These are phyloP conservation scores for Heterobasidion occidentale DNA, from an alignment of 1,284 basidiomycete genomes.

Conservation along the genomic window DNA sequence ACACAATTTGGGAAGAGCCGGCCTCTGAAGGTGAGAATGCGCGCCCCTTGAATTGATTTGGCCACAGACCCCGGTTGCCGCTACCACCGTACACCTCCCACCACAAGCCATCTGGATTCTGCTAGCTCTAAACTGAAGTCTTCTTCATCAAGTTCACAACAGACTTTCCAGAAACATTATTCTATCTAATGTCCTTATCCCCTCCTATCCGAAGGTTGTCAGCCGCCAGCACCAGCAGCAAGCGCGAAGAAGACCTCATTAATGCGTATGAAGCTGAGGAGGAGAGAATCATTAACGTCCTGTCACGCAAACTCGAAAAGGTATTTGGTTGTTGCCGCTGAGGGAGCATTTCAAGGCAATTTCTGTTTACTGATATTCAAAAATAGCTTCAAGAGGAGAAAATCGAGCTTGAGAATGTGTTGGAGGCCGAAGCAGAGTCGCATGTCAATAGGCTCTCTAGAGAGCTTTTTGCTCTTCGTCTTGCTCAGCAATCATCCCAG, in stretches of 20 bases:
- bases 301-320: slow-evolving; percentile 74
- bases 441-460: slow-evolving; percentile 69
- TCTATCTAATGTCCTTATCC: slow-evolving; percentile 46
- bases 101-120: too few relatives aligned
- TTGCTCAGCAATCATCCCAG: slow-evolving; percentile 37
- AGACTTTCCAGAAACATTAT: neutral
- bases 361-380: slow-evolving; percentile 4
- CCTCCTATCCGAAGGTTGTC: slow-evolving; percentile 53
- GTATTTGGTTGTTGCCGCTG: slow-evolving; percentile 29
- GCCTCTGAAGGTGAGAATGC: too few relatives aligned
- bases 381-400: slow-evolving; percentile 71
- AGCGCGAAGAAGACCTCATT: slow-evolving; percentile 64
- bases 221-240: slow-evolving; percentile 38
- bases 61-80: too few relatives aligned
- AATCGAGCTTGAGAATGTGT: slow-evolving; percentile 69
- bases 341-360: neutral
- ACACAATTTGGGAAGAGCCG: too few relatives aligned
- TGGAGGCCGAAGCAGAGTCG: slow-evolving; percentile 74
- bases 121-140: too few relatives aligned
- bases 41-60: too few relatives aligned
- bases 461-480: slow-evolving; percentile 58
- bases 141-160: too few relatives aligned
- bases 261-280: slow-evolving; percentile 84
- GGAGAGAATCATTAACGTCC: slow-evolving; percentile 74
- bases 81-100: too few relatives aligned